A percentile compares a stretch with the other conserved stretches of the same genome.
These are phyloP conservation scores for Diaporthe sp. DNA, from an alignment of 2,329 filamentous ascomycete genomes.

Conservation along the genomic window DNA sequence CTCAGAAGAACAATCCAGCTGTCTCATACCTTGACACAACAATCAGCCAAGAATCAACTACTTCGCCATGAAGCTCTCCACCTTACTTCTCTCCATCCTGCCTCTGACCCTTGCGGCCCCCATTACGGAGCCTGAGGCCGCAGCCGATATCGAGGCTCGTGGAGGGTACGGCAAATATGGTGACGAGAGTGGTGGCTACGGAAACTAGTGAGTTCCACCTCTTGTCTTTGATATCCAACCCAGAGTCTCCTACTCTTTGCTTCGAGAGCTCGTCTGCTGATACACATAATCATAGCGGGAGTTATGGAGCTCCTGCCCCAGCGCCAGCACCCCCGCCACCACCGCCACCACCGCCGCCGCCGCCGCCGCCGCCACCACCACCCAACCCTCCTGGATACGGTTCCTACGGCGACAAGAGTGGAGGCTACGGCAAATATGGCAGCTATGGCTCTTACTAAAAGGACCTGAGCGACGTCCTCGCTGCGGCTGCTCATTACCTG, in stretches of 20 bases:
- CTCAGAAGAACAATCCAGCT: not conserved
- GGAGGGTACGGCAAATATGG: conserved; percentile 5
- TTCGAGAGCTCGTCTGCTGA: not conserved
- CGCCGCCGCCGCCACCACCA: not conserved
- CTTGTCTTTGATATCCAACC: not conserved
- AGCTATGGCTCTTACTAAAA: not conserved
- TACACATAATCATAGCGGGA: not conserved
- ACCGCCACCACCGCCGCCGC: too few species aligned
- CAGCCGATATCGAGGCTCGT: not conserved
- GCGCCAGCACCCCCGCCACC: not conserved
- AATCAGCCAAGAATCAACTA: not conserved
- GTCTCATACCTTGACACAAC: not conserved
- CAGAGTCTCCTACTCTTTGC: too few species aligned
- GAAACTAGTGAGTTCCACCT: not conserved
- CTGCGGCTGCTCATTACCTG: not conserved
- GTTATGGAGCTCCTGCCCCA: not conserved
- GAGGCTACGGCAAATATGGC: conserved; percentile 15
- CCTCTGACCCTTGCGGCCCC: conserved; percentile 18
- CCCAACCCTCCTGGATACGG: not conserved
- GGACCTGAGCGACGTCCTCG: not conserved
- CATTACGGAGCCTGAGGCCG: not conserved
- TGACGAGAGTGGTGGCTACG: conserved; percentile 15
- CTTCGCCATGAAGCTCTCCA: conserved; percentile 23
- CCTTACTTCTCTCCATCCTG: conserved; percentile 2
- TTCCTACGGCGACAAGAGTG: not conserved